Evolutionary conservation across 495 filamentous ascomycete species (phyloP).

Genomic region (Saxispiralis lemnorum): DNA sequence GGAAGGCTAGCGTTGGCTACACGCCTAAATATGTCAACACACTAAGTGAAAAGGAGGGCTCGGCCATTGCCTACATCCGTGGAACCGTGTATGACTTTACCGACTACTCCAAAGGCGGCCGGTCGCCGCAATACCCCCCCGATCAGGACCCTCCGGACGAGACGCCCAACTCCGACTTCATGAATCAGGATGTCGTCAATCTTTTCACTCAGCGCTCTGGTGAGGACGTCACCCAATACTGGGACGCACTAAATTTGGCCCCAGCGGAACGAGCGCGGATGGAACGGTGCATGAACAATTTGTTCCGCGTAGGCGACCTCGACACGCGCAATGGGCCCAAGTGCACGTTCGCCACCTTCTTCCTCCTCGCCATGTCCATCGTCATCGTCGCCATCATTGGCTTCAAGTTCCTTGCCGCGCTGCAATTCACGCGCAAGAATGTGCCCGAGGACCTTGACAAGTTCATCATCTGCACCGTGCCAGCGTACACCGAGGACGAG

Average conservation of each 20-base stretch:
- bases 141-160: conserved; percentile 30
- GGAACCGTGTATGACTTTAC: conserved; percentile 81
- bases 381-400: conserved; percentile 63
- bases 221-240: conserved; percentile 66
- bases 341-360: conserved; percentile 79
- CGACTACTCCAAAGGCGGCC: conserved; percentile 62
- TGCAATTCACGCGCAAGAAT: conserved; percentile 85
- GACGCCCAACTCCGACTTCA: conserved; percentile 57
- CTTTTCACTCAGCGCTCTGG: conserved; percentile 66
- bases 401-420: conserved; percentile 91
- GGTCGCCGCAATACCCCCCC: conserved; percentile 35
- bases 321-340: conserved; percentile 77
- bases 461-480: conserved; percentile 94
- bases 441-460: conserved; percentile 92
- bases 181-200: conserved; percentile 53
- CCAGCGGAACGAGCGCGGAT: conserved; percentile 40
- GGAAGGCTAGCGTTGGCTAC: conserved; percentile 79
- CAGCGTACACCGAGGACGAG: conserved; percentile 95
- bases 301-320: conserved; percentile 85
- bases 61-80: conserved; percentile 63
- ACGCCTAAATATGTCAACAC: conserved; percentile 57
- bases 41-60: conserved; percentile 42
- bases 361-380: conserved; percentile 78
- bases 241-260: conserved; percentile 47
- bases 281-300: conserved; percentile 76